Base-by-base conservation (phyloP, 2,329 filamentous ascomycete genomes). In the Scorias spongiosa region DNA sequence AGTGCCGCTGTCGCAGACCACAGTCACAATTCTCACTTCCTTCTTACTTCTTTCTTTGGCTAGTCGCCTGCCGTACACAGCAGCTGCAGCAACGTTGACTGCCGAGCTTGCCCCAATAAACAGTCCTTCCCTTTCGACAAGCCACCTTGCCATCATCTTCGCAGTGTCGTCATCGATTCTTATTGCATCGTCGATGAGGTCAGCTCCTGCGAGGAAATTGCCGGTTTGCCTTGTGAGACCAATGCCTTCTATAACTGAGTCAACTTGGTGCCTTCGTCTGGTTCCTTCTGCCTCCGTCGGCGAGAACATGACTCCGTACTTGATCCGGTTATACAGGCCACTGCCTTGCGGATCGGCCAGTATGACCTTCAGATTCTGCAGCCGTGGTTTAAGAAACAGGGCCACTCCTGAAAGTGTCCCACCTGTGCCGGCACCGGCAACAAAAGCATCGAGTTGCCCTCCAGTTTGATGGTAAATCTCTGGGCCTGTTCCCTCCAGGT, bases 221-320 rank as follows among this genome's bases (percentile, higher is more conserved):
- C 78, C 75, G 1, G 91, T 98, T n/a, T 94, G 72, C 2, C 91
- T 80, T 60, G 94, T 98, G 62, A 96, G 84, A 1, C 91, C 91
- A 50, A 98, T 85, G 1, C 91, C 91, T 65, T 98, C 93, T 26
- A 98, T 86, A 50, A 98, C 85, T 4, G 82, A 88, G 66, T 98
- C 93, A 42, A 98, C 86, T 64, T 98, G 93, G 55, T 84, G 80
- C 46, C 91, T 73, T 41, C 93, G 74, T 11, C 91, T 72, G 10
- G 89, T 96, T 3, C 91, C 91, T 69, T 98, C 91, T 50, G 75
- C 76, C 66, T 98, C 91, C 28, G 84, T 93, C 1, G 74, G 57
- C 47, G 87, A 83, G 65, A 95, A 98, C 85, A 98, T 94, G 48
- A 98, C 91, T 5, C 89, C 91, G 62, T 91, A 84, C 53, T 82